Conservation (phyloP, 768 basidiomycete species). For the Xanthoconium purpureum region DNA sequence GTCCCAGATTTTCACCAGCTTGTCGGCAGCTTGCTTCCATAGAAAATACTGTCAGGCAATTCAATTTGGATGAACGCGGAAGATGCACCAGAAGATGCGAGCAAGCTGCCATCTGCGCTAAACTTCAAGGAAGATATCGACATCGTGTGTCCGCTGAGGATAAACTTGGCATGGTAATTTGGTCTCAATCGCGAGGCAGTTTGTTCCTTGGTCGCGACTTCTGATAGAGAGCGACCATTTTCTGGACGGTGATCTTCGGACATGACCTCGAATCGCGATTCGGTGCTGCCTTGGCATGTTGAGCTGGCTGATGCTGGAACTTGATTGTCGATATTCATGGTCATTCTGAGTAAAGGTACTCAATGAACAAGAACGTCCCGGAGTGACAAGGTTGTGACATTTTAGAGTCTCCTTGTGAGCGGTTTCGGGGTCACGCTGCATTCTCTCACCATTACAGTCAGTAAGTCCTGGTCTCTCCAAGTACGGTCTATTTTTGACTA, state of each 20-base stretch:
- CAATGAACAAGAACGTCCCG: neutral
- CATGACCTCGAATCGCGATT: slow-evolving; percentile 11
- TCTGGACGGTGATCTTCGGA: slow-evolving; percentile 4
- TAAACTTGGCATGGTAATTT: slow-evolving; percentile 57
- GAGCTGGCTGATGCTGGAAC: neutral
- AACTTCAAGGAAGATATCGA: slow-evolving; percentile 86
- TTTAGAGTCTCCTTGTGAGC: neutral
- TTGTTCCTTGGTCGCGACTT: slow-evolving; percentile 1
- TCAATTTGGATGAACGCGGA: slow-evolving; percentile 2
- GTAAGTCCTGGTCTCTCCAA: too few species aligned
- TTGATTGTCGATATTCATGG: slow-evolving; percentile 18
- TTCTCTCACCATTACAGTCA: too few species aligned
- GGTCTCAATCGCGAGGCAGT: slow-evolving; percentile 28
- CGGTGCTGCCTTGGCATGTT: neutral
- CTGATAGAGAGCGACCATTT: neutral
- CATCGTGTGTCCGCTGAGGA: slow-evolving; percentile 78
- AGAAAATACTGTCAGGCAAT: slow-evolving; percentile 21
- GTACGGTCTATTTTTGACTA: neutral
- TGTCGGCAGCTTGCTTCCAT: slow-evolving; percentile 75
- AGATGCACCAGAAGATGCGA: slow-evolving; percentile 81
- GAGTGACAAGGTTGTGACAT: neutral
- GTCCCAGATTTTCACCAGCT: slow-evolving; percentile 79
- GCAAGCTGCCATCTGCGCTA: slow-evolving; percentile 74
- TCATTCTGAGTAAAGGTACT: neutral
- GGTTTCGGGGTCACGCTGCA: neutral